Base-by-base conservation (phyloP, 495 filamentous ascomycete species). In the Xeromyces bisporus region DNA sequence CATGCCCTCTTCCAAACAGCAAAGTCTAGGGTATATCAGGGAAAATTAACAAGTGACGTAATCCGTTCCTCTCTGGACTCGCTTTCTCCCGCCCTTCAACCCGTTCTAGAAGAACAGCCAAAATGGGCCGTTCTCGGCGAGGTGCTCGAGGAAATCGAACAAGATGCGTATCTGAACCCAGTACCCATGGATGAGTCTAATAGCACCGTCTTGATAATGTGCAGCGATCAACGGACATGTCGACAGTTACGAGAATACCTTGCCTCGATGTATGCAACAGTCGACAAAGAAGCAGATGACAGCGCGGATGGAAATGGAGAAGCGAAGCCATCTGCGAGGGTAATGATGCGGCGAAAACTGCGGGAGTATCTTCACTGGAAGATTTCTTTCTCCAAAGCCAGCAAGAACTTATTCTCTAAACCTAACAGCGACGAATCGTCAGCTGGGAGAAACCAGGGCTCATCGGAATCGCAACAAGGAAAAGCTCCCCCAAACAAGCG, bases 341-440 rank as follows among this genome's bases (percentile, higher is more conserved):
- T 86, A 27, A 82, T 96, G 74, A 79, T 97, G 80, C 71, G 86
- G 35, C 62, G 81, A 31, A 79, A 73, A 41, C 65, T 97, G 18
- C 73, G 91, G 28, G 75, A 80, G 33, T 97, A 97, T 45, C 67
- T 97, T 11, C 69, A 75, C 32, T 97, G 89, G 89, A 93, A 93
- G 58, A 67, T 67, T 31, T 76, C 86, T 29, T 85, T 96, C 38
- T 73, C 83, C 6, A 80, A 81, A 41, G 78, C 93, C 32, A 80
- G 87, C 47, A 85, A 78, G 40, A 76, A 81, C 11, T 60, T 91
- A 30, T 72, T 75, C 11, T 42, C 43, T 15, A 47, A 40, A 32
- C 43, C 38, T 18, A 14, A 32, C 9, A 48, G 35, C 28, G 47
- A 52, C 21, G 42, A 44, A 7, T 46, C 47, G 0, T 37, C 43